These are phyloP conservation scores for Naegleria lovaniensis DNA, from an alignment of 208 protist species.

Conservation along the genomic window DNA sequence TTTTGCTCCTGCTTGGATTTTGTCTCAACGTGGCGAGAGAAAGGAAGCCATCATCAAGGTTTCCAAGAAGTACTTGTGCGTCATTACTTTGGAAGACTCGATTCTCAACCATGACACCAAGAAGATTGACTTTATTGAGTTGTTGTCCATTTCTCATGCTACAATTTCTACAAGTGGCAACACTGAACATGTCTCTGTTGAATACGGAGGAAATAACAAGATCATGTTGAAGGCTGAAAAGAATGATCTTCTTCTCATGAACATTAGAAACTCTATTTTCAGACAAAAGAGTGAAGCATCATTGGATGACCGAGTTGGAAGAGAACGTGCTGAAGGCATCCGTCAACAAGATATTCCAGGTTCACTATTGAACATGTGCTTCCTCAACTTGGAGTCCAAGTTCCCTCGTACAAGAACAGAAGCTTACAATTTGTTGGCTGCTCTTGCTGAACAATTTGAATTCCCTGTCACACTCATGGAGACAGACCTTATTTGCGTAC, in stretches of 20 bases:
- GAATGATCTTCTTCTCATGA: background rate
- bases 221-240: background rate
- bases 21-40: background rate
- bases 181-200: background rate
- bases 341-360: constrained; percentile 25
- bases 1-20: background rate
- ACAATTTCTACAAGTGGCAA: background rate
- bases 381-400: constrained; percentile 11
- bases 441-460: constrained; percentile 14
- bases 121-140: constrained; percentile 16
- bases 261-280: background rate
- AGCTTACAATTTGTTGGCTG: constrained; percentile 22
- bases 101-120: background rate
- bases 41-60: background rate
- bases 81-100: background rate
- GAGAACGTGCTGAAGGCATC: constrained; percentile 1
- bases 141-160: background rate
- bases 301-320: background rate
- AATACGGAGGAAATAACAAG: background rate
- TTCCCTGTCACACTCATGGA: constrained; percentile 16
- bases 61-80: background rate
- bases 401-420: background rate
- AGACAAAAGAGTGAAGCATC: background rate
- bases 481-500: background rate
- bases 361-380: constrained; percentile 19